Percentiles rank a stretch among this genome's conserved stretches.
phyloP scores from a whole-genome alignment of 768 basidiomycete species.

The Hypholoma fasciculare region DNA sequence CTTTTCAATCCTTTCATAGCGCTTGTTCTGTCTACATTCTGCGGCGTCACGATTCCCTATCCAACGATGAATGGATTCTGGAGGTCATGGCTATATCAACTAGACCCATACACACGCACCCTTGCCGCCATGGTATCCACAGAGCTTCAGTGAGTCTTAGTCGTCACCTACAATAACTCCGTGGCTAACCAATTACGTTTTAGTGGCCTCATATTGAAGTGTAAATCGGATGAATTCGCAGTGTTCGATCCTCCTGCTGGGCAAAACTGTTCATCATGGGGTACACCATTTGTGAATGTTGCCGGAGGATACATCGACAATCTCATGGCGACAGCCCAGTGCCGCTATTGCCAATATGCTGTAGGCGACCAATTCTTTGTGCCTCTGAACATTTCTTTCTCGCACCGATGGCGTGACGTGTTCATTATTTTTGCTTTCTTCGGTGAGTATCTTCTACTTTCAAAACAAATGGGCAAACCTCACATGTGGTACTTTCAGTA shows the following conservation, averaged over 20 bases:
- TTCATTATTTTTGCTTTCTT: constrained; percentile 67
- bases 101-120: constrained; percentile 69
- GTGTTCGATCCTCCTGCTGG: constrained; percentile 72
- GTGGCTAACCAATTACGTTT: constrained; percentile 9
- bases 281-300: constrained; percentile 55
- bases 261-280: constrained; percentile 75
- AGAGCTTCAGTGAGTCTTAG: constrained; percentile 59
- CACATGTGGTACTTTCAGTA: constrained; percentile 26
- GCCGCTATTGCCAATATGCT: constrained; percentile 73
- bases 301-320: constrained; percentile 80
- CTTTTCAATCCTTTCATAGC: constrained; percentile 79
- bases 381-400: constrained; percentile 67
- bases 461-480: not conserved
- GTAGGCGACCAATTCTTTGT: constrained; percentile 70
- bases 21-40: constrained; percentile 68
- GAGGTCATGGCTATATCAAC: constrained; percentile 76
- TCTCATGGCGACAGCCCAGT: constrained; percentile 53
- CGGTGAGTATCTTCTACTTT: constrained; percentile 31
- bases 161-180: not conserved
- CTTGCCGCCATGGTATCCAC: constrained; percentile 75
- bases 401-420: constrained; percentile 65
- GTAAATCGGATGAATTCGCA: constrained; percentile 69
- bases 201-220: constrained; percentile 63
- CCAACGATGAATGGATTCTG: constrained; percentile 66
- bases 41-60: constrained; percentile 78